A percentile compares a stretch with the other conserved stretches of the same genome.
Evolutionary conservation across 2,329 filamentous ascomycete species (phyloP).

Genomic region (Colletotrichum sp.): DNA sequence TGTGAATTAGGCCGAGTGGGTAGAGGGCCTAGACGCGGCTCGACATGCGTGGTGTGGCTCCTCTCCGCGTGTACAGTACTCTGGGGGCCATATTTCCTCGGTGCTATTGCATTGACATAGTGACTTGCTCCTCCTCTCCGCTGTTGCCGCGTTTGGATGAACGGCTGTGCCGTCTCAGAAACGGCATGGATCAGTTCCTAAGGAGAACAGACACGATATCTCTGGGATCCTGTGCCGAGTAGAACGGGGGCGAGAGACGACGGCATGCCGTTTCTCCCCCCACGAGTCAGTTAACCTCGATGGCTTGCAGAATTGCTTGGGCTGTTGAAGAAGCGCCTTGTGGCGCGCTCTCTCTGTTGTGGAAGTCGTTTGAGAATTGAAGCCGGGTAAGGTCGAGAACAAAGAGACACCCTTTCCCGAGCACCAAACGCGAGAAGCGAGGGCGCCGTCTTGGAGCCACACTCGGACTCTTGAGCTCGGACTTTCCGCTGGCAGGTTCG

Average conservation of each 20-base stretch:
- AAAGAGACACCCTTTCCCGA: background rate
- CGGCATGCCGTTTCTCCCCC: background rate
- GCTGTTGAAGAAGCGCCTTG: slow-evolving; percentile 5
- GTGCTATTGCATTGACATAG: background rate
- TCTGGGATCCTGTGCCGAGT: background rate
- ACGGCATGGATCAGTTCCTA: background rate
- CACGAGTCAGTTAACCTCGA: background rate
- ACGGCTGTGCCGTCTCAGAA: slow-evolving; percentile 13
- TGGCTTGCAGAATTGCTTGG: background rate
- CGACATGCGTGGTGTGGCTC: slow-evolving; percentile 5
- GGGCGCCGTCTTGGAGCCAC: background rate
- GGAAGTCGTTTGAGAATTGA: slow-evolving; percentile 5
- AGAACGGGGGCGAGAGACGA: background rate
- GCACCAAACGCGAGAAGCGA: background rate
- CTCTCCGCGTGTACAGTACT: background rate
- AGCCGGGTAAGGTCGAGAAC: background rate
- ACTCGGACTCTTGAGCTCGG: background rate
- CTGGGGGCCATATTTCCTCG: background rate
- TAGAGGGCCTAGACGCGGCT: background rate
- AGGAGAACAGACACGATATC: background rate
- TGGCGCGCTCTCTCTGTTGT: background rate
- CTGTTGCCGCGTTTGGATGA: slow-evolving; percentile 16
- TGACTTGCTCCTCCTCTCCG: slow-evolving; percentile 4
- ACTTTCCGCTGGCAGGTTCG: background rate
- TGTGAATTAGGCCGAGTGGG: background rate